Evolutionary conservation across 108 stramenopile species (phyloP), one percentile per base, ranked within the genome.

Genomic region (Cyclotella baltica): DNA sequence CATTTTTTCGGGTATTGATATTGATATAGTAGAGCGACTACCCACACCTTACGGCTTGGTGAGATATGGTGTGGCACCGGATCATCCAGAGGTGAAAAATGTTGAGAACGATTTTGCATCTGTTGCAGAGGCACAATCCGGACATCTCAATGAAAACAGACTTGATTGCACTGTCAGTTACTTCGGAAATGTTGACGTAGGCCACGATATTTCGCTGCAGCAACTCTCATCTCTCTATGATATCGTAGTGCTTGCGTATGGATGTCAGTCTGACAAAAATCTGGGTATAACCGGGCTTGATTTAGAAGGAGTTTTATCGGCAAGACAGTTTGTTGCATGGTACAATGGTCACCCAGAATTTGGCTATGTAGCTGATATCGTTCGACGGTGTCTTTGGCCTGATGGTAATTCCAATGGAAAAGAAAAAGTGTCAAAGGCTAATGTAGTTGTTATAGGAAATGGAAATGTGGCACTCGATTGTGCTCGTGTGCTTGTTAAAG

Each of bases 401-500:
- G 86, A 89, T 35, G 88, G 78, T 34, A 57, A 63, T 69, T 15
- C 28, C 76, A 0, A 71, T 81, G 27, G 50, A 25, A 25, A 62
- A 40, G 4, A 55, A 68, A 29, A 23, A 31, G 3, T 46, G 4
- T 46, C 34, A 1, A 63, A 38, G 5, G 76, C 75, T 11, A 33
- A 78, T 36, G 92, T 92, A 2, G 98, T 96, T 0, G 91, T 99
- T 0, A 76, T 99, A 46, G 98, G 98, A 5, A 94, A 98, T 31
- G 99, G 99, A 16, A 99, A 99, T 75, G 98, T 99, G 1, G 97
- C 98, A 8, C 75, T 99, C 6, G 98, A 99, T 84, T 96, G 95
- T 71, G 98, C 96, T 4, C 86, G 98, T 9, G 83, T 99, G 4
- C 74, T 98, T 30, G 89, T 91, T 67, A 98, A 98, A 86, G 89